phyloP scores from a whole-genome alignment of 257 asterid genomes.

The Cynanchum wilfordii region DNA sequence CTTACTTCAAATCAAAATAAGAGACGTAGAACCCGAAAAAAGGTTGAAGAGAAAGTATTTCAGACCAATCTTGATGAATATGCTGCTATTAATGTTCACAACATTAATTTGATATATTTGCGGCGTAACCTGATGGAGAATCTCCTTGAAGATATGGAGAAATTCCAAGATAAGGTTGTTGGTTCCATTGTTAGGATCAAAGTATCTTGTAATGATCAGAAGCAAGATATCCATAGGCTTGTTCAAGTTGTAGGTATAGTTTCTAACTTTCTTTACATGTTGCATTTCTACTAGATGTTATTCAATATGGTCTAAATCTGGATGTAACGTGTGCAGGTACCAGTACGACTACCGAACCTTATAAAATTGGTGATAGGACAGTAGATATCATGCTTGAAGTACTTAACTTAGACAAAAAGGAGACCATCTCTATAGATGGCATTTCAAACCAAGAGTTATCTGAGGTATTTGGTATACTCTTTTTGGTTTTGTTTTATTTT shows the following conservation, averaged over 20 bases:
- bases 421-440: slow-evolving; percentile 57
- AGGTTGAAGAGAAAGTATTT: slow-evolving; percentile 44
- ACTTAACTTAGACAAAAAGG: slow-evolving; percentile 72
- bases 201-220: slow-evolving; percentile 63
- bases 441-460: slow-evolving; percentile 79
- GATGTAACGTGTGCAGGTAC: slow-evolving; percentile 48
- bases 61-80: slow-evolving; percentile 54
- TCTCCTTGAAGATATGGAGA: slow-evolving; percentile 53
- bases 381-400: slow-evolving; percentile 80
- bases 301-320: slow-evolving; percentile 6
- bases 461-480: slow-evolving; percentile 45
- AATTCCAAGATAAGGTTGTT: slow-evolving; percentile 53
- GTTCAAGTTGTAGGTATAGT: slow-evolving; percentile 86
- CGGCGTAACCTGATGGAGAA: slow-evolving; percentile 69
- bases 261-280: slow-evolving; percentile 10
- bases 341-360: slow-evolving; percentile 56
- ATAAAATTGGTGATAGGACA: slow-evolving; percentile 68
- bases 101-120: slow-evolving; percentile 73
- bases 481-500: not conserved
- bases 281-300: not conserved
- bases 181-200: slow-evolving; percentile 82
- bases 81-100: slow-evolving; percentile 86
- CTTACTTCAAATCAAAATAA: slow-evolving; percentile 31
- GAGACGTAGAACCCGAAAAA: slow-evolving; percentile 53
- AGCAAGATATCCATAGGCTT: slow-evolving; percentile 77